Conservation (phyloP, 306 rosid genomes). For the Mimosa bimucronata region DNA sequence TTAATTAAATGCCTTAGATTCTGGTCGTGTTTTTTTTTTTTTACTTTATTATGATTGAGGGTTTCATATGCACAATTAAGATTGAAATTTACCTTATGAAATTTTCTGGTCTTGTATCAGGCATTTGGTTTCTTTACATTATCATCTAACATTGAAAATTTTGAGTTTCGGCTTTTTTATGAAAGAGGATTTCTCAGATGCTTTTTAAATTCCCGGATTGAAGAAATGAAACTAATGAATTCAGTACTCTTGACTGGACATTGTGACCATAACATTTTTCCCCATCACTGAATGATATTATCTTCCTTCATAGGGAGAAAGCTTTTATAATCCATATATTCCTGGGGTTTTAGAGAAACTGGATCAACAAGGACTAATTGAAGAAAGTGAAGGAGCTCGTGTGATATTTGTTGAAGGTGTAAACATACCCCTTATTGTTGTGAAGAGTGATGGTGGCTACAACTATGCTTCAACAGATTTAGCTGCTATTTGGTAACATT, state of each 20-base stretch:
- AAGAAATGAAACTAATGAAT: conserved; percentile 13
- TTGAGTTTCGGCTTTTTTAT: not conserved
- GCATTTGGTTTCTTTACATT: not conserved
- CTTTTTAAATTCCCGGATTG: conserved; percentile 10
- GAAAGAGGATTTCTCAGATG: conserved; percentile 15
- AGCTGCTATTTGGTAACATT: conserved; percentile 77
- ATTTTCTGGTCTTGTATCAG: not conserved
- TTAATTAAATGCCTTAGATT: not conserved
- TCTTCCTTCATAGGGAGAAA: conserved; percentile 84
- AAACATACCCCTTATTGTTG: conserved; percentile 87
- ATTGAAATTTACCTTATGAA: conserved; percentile 1
- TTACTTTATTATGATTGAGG: conserved; percentile 15
- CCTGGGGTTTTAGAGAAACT: conserved; percentile 74
- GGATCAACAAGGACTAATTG: conserved; percentile 64
- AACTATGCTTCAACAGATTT: conserved; percentile 95
- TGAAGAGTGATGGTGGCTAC: conserved; percentile 97
- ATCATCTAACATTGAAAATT: too few relatives aligned
- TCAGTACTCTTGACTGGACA: conserved; percentile 1
- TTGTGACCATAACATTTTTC: conserved; percentile 16
- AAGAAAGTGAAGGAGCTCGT: conserved; percentile 89
- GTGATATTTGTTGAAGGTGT: conserved; percentile 74
- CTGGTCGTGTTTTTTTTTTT: not conserved
- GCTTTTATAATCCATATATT: conserved; percentile 88
- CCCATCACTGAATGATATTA: conserved; percentile 19
- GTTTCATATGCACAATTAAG: conserved; percentile 15